phyloP scores from a whole-genome alignment of 345 rosid genomes.

The Eucalyptus regnans region DNA sequence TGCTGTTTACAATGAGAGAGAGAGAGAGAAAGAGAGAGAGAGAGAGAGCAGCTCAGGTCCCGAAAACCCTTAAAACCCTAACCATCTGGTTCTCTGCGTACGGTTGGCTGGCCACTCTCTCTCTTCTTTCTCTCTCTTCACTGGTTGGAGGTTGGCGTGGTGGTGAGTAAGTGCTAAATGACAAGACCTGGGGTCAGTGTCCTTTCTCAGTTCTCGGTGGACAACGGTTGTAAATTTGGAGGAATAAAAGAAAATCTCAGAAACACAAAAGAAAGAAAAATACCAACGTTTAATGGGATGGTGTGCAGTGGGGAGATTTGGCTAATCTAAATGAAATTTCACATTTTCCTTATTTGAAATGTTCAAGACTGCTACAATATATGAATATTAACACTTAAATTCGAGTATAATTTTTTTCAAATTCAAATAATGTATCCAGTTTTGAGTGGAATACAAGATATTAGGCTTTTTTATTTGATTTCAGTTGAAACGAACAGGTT shows the following conservation, averaged over 20 bases:
- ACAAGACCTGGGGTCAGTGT: conserved; percentile 42
- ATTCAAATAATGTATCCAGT: not conserved
- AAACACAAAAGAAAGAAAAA: not conserved
- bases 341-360: not conserved
- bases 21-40: not conserved
- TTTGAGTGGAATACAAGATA: not conserved
- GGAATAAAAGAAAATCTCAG: not conserved
- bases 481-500: no score
- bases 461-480: not conserved
- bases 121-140: not conserved
- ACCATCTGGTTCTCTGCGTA: not conserved
- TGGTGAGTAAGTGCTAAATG: conserved; percentile 29
- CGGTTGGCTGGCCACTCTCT: not conserved
- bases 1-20: not conserved
- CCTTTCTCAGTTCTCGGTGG: conserved; percentile 23
- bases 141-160: not conserved
- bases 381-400: not conserved
- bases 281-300: not conserved
- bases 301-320: not conserved
- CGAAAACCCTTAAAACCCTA: not conserved
- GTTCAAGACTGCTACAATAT: accelerated
- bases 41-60: not conserved
- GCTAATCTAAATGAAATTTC: not conserved
- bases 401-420: not conserved
- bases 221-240: not conserved